Evolutionary conservation across 371 early-diverging fungal species (phyloP).

Genomic region (Haplosporangium sp.): DNA sequence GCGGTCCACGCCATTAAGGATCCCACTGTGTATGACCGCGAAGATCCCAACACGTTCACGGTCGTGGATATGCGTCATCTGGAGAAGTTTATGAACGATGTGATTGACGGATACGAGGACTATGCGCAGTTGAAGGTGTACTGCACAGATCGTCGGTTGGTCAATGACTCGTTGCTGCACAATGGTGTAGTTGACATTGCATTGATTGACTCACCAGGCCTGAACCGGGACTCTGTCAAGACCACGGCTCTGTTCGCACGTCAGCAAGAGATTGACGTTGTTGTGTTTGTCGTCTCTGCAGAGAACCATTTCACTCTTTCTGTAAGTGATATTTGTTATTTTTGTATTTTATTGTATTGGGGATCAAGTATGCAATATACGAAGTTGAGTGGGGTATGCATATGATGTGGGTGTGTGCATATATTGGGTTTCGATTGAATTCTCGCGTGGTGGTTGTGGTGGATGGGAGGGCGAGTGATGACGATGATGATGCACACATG

Average conservation of each 20-base stretch:
- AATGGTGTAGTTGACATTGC: conserved; percentile 95
- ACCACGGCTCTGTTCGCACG: conserved; percentile 96
- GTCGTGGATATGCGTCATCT: conserved; percentile 72
- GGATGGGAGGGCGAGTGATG: conserved; percentile 5
- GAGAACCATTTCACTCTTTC: conserved; percentile 98
- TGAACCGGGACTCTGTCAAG: conserved; percentile 96
- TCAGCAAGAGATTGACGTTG: conserved; percentile 98
- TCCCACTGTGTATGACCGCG: conserved; percentile 72
- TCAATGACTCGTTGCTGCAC: conserved; percentile 81
- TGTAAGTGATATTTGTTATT: conserved; percentile 60
- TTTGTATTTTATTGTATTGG: neutral
- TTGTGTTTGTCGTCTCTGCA: conserved; percentile 98
- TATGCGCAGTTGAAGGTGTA: conserved; percentile 93
- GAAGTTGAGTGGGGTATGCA: conserved; percentile 4
- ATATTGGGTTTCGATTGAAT: neutral
- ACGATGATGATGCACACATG: neutral
- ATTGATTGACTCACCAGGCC: conserved; percentile 97
- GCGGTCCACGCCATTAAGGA: conserved; percentile 90
- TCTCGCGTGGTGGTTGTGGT: neutral
- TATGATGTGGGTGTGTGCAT: neutral
- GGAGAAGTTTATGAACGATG: conserved; percentile 67
- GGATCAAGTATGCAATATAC: no score
- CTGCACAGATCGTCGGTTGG: conserved; percentile 71
- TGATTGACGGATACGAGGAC: conserved; percentile 70
- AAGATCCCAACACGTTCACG: conserved; percentile 78